phyloP scores from a whole-genome alignment of 2,329 filamentous ascomycete genomes.

The Colletotrichum eleusines region DNA sequence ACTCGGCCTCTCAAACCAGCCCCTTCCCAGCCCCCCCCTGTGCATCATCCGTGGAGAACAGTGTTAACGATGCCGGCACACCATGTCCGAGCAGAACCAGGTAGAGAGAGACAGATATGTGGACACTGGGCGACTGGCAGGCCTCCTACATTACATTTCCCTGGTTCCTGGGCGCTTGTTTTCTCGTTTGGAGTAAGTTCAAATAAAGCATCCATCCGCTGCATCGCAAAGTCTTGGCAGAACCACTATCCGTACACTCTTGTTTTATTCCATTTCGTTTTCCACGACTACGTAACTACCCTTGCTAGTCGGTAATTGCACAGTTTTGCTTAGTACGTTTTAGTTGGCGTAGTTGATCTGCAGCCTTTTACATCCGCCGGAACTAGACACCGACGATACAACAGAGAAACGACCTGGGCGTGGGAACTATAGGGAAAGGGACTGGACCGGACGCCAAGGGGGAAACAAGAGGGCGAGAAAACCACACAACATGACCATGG shows the following conservation, averaged over 20 bases:
- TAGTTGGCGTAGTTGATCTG: slow-evolving; percentile 37
- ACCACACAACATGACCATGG: slow-evolving; percentile 2
- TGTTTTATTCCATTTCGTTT: background rate
- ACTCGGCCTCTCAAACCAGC: slow-evolving; percentile 17
- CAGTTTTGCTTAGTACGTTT: background rate
- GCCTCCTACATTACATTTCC: slow-evolving; percentile 1
- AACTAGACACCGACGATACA: background rate
- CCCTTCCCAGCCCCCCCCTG: slow-evolving; percentile 18
- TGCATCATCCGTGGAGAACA: slow-evolving; percentile 15
- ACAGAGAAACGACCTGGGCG: background rate
- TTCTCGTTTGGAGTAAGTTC: slow-evolving; percentile 15
- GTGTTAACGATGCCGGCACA: slow-evolving; percentile 25
- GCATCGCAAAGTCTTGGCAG: slow-evolving; percentile 28
- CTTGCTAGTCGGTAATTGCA: slow-evolving; percentile 3
- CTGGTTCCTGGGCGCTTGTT: background rate
- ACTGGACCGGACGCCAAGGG: background rate
- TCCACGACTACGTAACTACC: background rate
- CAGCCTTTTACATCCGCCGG: background rate
- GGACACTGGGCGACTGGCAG: slow-evolving; percentile 22
- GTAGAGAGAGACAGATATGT: background rate
- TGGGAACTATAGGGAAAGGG: background rate
- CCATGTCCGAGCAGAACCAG: slow-evolving; percentile 24
- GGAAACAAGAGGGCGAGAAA: background rate
- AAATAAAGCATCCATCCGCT: slow-evolving; percentile 30
- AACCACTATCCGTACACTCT: background rate